phyloP scores from a whole-genome alignment of 768 basidiomycete species.

The Cubamyces lactineus region DNA sequence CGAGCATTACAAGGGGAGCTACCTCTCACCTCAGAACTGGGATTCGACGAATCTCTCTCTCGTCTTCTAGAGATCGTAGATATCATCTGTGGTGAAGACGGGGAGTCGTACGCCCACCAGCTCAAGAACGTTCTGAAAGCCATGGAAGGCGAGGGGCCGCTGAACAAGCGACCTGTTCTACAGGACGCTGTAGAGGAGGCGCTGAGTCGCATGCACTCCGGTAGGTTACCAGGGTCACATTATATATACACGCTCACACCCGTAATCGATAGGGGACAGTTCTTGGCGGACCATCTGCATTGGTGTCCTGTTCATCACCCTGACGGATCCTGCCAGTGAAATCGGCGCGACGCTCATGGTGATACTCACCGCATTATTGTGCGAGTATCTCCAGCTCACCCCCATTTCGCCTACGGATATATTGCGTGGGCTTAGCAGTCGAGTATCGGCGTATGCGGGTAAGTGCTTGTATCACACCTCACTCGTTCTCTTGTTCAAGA shows the following conservation, averaged over 20 bases:
- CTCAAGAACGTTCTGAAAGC: conserved; percentile 46
- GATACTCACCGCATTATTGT: conserved; percentile 68
- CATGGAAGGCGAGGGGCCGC: conserved; percentile 39
- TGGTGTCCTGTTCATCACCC: conserved; percentile 40
- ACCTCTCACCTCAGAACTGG: conserved; percentile 36
- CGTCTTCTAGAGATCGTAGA: conserved; percentile 61
- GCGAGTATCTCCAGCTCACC: conserved; percentile 57
- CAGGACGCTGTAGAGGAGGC: conserved; percentile 61
- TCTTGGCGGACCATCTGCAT: conserved; percentile 43
- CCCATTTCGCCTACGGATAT: conserved; percentile 54
- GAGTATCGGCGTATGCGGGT: conserved; percentile 49
- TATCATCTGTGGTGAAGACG: conserved; percentile 49
- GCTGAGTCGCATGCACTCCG: conserved; percentile 51
- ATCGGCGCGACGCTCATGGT: conserved; percentile 62
- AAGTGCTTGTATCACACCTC: conserved; percentile 26
- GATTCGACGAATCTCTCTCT: conserved; percentile 45
- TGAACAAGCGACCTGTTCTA: conserved; percentile 46
- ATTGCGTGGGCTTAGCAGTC: conserved; percentile 48
- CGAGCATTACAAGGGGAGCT: conserved; percentile 46
- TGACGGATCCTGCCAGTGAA: conserved; percentile 41
- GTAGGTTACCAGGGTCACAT: conserved; percentile 40
- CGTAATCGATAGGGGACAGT: conserved; percentile 39
- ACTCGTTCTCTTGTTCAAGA: background rate
- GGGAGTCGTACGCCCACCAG: conserved; percentile 59
- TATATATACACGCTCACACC: background rate